Conservation (phyloP, 2,329 filamentous ascomycete species). For the Berkeleyomyces basicola region DNA sequence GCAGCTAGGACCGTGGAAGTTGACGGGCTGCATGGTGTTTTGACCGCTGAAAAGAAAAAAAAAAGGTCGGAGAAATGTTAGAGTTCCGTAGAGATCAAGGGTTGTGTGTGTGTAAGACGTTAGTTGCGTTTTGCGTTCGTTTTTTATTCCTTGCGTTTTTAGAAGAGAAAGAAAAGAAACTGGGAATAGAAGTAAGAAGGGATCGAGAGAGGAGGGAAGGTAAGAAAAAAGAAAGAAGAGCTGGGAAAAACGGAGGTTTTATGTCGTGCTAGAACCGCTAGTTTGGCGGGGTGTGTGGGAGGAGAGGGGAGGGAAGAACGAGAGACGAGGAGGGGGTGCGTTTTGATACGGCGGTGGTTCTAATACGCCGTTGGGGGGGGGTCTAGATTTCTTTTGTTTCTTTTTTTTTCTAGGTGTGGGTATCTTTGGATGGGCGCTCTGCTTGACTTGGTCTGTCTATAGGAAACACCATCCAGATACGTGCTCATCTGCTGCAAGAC, state of each 20-base stretch:
- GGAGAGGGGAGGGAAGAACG: not conserved
- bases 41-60: not conserved
- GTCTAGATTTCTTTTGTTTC: not conserved
- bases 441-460: no score
- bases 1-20: conserved; percentile 28
- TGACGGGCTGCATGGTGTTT: conserved; percentile 19
- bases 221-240: not conserved
- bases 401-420: not conserved
- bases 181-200: not conserved
- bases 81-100: not conserved
- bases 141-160: not conserved
- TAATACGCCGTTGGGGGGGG: not conserved
- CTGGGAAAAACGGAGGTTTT: not conserved
- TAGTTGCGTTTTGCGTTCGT: not conserved
- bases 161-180: not conserved
- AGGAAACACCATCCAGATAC: no score
- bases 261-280: not conserved
- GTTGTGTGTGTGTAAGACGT: no score
- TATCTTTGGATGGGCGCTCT: not conserved
- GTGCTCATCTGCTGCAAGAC: no score
- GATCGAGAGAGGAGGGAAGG: not conserved
- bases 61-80: not conserved
- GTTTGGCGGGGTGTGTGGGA: not conserved
- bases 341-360: no score
- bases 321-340: not conserved